Percentiles rank a stretch among this genome's conserved stretches.
These are phyloP conservation scores for Exophiala sideris DNA, from an alignment of 2,329 filamentous ascomycete species.

Conservation along the genomic window DNA sequence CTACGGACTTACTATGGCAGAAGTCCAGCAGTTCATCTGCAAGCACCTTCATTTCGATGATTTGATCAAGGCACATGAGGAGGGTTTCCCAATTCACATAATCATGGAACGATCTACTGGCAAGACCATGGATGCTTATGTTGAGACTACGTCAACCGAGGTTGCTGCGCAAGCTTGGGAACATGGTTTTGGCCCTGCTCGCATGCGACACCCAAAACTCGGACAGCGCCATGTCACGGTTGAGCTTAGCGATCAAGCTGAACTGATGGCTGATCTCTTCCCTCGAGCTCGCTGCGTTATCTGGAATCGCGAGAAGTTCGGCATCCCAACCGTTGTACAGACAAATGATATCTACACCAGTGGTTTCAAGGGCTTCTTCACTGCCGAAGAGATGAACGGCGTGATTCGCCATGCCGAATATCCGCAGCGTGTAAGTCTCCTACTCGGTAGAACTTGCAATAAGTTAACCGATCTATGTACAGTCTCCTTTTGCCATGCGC, in stretches of 20 bases:
- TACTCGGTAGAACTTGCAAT: neutral
- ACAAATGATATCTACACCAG: constrained; percentile 44
- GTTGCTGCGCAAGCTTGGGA: constrained; percentile 42
- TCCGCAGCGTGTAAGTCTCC: constrained; percentile 46
- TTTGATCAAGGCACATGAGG: constrained; percentile 18
- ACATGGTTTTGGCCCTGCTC: constrained; percentile 35
- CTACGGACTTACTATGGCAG: constrained; percentile 48
- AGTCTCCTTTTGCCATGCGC: constrained; percentile 50
- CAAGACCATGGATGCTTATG: constrained; percentile 54
- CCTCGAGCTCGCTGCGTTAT: constrained; percentile 49
- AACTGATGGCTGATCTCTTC: constrained; percentile 51
- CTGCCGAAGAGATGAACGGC: constrained; percentile 48
- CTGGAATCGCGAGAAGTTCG: constrained; percentile 37
- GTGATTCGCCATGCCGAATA: constrained; percentile 47
- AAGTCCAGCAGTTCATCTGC: constrained; percentile 48
- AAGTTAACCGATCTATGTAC: constrained; percentile 6
- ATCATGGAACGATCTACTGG: constrained; percentile 57
- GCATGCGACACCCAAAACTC: constrained; percentile 41
- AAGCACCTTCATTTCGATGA: constrained; percentile 38
- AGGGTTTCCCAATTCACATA: constrained; percentile 52
- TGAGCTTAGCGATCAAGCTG: constrained; percentile 45
- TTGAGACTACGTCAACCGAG: constrained; percentile 41
- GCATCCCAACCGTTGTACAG: constrained; percentile 33
- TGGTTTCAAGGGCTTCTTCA: constrained; percentile 52
- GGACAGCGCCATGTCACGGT: constrained; percentile 49